Percentiles rank a stretch among this genome's conserved stretches.
phyloP scores from a whole-genome alignment of 805 yeast genomes.

The Cyberlindnera meyerae region DNA sequence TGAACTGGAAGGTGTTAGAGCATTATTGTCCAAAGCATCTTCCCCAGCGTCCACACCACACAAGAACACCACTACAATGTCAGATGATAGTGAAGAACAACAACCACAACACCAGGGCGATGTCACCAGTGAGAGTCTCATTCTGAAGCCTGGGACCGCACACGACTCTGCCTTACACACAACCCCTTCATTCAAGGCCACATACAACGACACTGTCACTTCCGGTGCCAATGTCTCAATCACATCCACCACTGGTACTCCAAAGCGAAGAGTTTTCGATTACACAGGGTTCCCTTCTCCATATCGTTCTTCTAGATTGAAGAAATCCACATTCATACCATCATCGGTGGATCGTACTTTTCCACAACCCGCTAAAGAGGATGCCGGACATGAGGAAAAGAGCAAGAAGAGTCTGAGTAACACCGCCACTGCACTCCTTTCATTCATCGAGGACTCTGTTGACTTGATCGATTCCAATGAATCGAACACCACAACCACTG shows the following conservation, averaged over 20 bases:
- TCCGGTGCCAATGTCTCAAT: conserved; percentile 7
- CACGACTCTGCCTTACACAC: conserved; percentile 4
- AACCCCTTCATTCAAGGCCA: conserved; percentile 34
- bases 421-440: conserved; percentile 46
- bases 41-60: conserved; percentile 23
- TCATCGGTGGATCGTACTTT: too few species aligned
- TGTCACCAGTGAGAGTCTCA: conserved; percentile 9
- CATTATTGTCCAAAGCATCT: conserved; percentile 44
- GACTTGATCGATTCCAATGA: conserved; percentile 7
- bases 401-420: conserved; percentile 33
- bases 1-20: conserved; percentile 77
- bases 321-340: conserved; percentile 14
- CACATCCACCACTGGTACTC: conserved; percentile 20
- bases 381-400: conserved; percentile 5
- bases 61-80: too few species aligned
- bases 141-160: conserved; percentile 6
- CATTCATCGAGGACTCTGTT: conserved; percentile 34
- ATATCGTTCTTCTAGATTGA: conserved; percentile 30
- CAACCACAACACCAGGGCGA: conserved; percentile 7
- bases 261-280: conserved; percentile 31
- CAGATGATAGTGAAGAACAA: too few species aligned
- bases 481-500: conserved; percentile 2
- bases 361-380: too few species aligned
- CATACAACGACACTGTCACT: conserved; percentile 20
- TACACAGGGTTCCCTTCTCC: conserved; percentile 36